phyloP scores from a whole-genome alignment of 768 basidiomycete genomes.

The Russula sp. region DNA sequence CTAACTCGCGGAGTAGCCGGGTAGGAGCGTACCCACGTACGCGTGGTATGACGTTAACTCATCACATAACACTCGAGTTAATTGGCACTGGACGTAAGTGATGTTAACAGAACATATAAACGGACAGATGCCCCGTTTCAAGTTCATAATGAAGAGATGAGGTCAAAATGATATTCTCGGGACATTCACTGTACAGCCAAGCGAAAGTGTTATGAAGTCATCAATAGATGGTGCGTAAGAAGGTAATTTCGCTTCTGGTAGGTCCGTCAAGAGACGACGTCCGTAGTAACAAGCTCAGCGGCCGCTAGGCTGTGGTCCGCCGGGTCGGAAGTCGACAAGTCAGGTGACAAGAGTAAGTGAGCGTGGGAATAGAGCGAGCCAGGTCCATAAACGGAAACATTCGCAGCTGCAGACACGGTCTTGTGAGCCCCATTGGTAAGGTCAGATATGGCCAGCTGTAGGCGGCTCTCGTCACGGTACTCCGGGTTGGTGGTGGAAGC shows the following conservation, averaged over 20 bases:
- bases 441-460: too few relatives aligned
- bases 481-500: too few relatives aligned
- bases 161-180: too few relatives aligned
- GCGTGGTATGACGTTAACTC: not conserved
- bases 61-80: conserved; percentile 1
- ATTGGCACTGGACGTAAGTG: conserved; percentile 1
- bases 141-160: not conserved
- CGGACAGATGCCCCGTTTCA: conserved; percentile 2
- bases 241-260: not conserved
- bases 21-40: not conserved
- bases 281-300: not conserved
- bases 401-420: not conserved
- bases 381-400: conserved; percentile 13
- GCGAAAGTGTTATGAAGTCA: not conserved
- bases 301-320: not conserved
- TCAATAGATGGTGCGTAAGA: not conserved
- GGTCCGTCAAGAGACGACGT: not conserved
- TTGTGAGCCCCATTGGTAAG: too few relatives aligned
- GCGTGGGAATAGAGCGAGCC: conserved; percentile 5
- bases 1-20: conserved; percentile 13
- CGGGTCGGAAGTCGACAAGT: too few relatives aligned
- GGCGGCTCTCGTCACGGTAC: too few relatives aligned
- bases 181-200: not conserved
- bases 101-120: not conserved
- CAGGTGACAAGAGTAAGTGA: not conserved